These are phyloP conservation scores for Talaromyces sp. DNA, from an alignment of 2,329 filamentous ascomycete species.

Conservation along the genomic window DNA sequence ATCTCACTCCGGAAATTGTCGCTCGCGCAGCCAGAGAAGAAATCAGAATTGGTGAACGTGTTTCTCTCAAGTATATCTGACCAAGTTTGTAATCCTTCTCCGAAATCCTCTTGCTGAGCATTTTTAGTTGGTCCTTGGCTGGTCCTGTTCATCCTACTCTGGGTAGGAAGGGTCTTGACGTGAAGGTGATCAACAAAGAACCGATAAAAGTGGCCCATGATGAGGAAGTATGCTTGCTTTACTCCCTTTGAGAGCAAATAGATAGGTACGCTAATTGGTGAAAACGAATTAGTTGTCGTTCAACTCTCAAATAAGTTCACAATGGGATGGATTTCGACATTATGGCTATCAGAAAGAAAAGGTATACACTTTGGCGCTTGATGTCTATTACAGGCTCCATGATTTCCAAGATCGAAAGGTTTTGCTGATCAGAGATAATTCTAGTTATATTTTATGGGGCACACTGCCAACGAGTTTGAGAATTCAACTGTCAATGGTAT, in stretches of 20 bases:
- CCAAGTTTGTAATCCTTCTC: no score
- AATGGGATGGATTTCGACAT: slow-evolving; percentile 49
- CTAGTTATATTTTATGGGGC: not conserved
- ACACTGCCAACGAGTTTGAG: not conserved
- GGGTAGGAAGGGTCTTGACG: not conserved
- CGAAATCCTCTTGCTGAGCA: not conserved
- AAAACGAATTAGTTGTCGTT: slow-evolving; percentile 22
- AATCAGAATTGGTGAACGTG: slow-evolving; percentile 34
- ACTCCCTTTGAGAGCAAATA: not conserved
- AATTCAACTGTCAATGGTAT: not conserved
- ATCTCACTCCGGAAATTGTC: slow-evolving; percentile 47
- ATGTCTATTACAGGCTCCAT: no score
- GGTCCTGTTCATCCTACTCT: not conserved
- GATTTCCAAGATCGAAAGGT: no score
- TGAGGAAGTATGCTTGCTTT: not conserved
- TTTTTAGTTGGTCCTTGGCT: not conserved
- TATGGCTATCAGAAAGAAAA: slow-evolving; percentile 32
- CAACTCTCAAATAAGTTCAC: slow-evolving; percentile 46
- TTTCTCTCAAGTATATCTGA: slow-evolving; percentile 18
- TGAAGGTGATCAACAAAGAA: not conserved
- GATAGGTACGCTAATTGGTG: not conserved
- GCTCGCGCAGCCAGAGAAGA: slow-evolving; percentile 42
- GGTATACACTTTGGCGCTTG: not conserved
- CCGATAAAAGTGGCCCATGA: not conserved
- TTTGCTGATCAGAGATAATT: no score